Evolutionary conservation across 1,284 basidiomycete genomes (phyloP), one percentile per base, ranked within the genome.

Genomic region (Rhodofomes roseus): DNA sequence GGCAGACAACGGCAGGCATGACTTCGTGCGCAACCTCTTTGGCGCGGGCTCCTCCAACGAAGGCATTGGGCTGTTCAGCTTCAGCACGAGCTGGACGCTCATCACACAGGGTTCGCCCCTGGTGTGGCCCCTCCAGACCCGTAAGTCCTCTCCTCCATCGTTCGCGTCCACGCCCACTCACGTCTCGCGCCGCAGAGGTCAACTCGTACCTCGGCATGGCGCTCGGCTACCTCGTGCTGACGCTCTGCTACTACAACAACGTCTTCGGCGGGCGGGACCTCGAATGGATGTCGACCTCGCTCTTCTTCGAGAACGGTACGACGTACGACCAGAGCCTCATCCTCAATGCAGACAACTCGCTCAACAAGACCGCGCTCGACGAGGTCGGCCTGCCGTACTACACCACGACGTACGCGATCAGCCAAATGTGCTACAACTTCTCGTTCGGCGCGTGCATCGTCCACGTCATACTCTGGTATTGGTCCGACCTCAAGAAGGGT

Each of bases 41-140:
- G 81, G 81, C 57, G 81, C 77, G 9, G 80, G 80, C 1, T 80
- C 79, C 2, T 79, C 77, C 60, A 83, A 82, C 66, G 81, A 83
- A 66, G 81, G 81, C 3, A 75, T 82, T 27, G 81, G 81, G 5
- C 62, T 83, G 43, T 68, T 81, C 50, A 80, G 78, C 51, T 80
- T 82, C 66, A 70, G 76, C 59, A 76, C 80, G 25, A 79, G 79
- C 53, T 83, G 81, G 81, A 81, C 81, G 2, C 72, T 83, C 18
- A 82, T 84, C 60, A 79, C 78, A 0, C 82, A 83, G 64, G 81
- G 80, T 9, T 76, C 71, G 54, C 82, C 81, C 1, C 69, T 83
- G 73, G 74, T 85, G 72, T 73, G 79, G 86, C 60, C 78, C 63
- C 55, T 76, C 43, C 77, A 80, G 60, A 83, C 82, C 0, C 81